Evolutionary conservation across 2,329 filamentous ascomycete species (phyloP).

Genomic region (Gaeumannomyces tritici): DNA sequence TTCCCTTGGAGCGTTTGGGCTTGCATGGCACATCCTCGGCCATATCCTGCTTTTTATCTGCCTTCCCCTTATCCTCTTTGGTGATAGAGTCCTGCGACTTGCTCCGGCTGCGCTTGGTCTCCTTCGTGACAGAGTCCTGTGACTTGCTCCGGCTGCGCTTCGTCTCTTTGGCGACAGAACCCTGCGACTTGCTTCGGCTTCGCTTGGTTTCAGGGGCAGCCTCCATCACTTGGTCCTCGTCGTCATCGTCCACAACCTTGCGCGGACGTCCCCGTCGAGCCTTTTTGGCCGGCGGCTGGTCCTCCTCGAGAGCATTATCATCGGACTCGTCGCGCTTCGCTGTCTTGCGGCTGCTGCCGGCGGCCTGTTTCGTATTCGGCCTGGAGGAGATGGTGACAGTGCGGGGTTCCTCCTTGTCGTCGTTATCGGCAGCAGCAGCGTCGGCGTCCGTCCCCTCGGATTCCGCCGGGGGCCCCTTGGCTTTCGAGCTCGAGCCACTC

Average conservation of each 20-base stretch:
- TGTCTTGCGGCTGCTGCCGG: conserved; percentile 12
- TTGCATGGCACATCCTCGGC: conserved; percentile 36
- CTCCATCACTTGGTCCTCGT: conserved; percentile 33
- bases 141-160: conserved; percentile 13
- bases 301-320: conserved; percentile 29
- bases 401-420: conserved; percentile 36
- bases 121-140: conserved; percentile 6
- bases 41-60: conserved; percentile 12
- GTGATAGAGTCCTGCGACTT: conserved; percentile 6
- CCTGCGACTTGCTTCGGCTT: conserved; percentile 12
- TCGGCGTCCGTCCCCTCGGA: conserved; percentile 14
- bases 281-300: conserved; percentile 52
- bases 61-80: conserved; percentile 13
- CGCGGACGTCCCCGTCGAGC: conserved; percentile 35
- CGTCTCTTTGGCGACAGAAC: conserved; percentile 12
- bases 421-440: conserved; percentile 18
- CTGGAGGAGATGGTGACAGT: background rate
- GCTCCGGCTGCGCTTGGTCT: conserved; percentile 16
- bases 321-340: conserved; percentile 28
- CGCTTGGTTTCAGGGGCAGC: conserved; percentile 14
- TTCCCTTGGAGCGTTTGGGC: conserved; percentile 13
- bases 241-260: conserved; percentile 41
- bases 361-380: conserved; percentile 8
- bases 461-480: background rate
- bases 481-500: conserved; percentile 10